Base-by-base conservation (phyloP, 1,139 yeast species). In the Diutina mesorugosa region DNA sequence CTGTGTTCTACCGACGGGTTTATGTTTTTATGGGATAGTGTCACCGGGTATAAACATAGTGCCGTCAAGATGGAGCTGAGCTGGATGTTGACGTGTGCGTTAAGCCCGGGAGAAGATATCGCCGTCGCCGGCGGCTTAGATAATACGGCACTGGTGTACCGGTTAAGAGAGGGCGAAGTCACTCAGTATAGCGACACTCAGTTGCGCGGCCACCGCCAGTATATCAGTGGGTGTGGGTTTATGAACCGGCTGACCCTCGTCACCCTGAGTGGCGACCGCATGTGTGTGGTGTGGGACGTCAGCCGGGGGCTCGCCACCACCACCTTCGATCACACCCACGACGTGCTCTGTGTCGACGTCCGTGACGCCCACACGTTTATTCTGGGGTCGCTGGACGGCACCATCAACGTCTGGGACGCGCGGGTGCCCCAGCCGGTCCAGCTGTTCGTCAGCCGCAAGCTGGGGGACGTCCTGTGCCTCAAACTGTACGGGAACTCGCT, bases 1-100 rank as follows among this genome's bases (percentile, higher is more conserved):
- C 82, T 90, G 52, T 90, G 90, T 0, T 84, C 95, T 45, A 96
- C 89, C 66, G 97, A 91, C 69, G 97, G 97, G 2, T 87, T 81
- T 65, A 76, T 90, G 74, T 76, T 91, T 55, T 69, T 90, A 38
- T 91, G 97, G 97, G 93, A 90, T 67, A 78, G 90, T 0, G 72
- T 79, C 2, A 80, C 89, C 0, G 93, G 93, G 2, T 73, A 79
- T 61, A 91, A 91, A 65, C 76, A 79, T 58, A 82, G 84, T 60
- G 90, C 90, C 0, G 80, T 90, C 18, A 77, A 81, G 6, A 69
- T 85, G 58, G 87, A 84, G 58, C 87, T 86, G 57, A 85, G 84
- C 54, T 90, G 95, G 89, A 90, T 87, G 1, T 75, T 89, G 57
- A 72, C 89, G 1, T 85, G 95, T 71, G 90, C 86, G 3, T 77